Conservation (phyloP, 306 rosid genomes). For the Pyrus bretschneideri region DNA sequence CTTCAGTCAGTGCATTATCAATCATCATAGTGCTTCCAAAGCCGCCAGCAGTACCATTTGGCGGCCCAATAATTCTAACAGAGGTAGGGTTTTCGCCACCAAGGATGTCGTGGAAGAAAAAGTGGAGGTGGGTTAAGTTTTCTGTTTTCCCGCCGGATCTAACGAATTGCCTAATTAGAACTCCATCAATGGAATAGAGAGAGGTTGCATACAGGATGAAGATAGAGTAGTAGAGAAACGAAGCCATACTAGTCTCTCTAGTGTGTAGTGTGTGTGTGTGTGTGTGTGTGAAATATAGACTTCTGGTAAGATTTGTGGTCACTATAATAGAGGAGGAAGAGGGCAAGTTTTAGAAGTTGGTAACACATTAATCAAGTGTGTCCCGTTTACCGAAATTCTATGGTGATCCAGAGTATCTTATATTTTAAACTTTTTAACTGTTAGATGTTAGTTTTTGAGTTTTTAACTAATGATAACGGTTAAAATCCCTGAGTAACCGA, state of each 20-base stretch:
- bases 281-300: background rate
- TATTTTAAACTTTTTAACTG: no score
- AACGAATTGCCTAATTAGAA: constrained; percentile 7
- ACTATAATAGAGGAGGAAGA: background rate
- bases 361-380: background rate
- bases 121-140: constrained; percentile 13
- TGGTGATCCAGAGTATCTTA: background rate
- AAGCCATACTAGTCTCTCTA: background rate
- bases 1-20: constrained; percentile 22
- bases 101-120: constrained; percentile 23
- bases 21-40: constrained; percentile 12
- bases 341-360: background rate
- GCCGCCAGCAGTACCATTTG: background rate
- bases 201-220: background rate
- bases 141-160: background rate
- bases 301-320: background rate
- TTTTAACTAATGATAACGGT: no score
- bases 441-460: background rate
- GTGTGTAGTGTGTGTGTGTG: background rate
- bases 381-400: background rate
- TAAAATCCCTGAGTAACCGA: no score
- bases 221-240: background rate
- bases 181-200: constrained; percentile 7
- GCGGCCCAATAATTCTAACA: background rate
- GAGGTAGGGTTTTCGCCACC: constrained; percentile 15